phyloP scores from a whole-genome alignment of 441 rosid species.

The Omphalea diandra region DNA sequence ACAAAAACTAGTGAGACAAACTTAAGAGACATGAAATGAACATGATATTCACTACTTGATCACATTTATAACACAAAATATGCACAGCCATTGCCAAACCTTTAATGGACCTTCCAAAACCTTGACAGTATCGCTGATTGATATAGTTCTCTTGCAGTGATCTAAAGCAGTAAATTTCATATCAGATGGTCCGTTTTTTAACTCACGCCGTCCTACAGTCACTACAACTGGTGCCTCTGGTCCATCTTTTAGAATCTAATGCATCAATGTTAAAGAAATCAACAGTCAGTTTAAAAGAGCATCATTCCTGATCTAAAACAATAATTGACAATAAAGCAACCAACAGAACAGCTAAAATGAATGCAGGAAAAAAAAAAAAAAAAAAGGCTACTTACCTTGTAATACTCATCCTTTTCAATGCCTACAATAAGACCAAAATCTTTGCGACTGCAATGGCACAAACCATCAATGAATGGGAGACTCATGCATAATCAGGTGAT shows the following conservation, averaged over 20 bases:
- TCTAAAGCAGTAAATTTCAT: slow-evolving; percentile 81
- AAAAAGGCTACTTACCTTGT: slow-evolving; percentile 60
- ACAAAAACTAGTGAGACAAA: slow-evolving; percentile 16
- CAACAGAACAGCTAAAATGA: slow-evolving; percentile 12
- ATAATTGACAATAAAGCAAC: slow-evolving; percentile 11
- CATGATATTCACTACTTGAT: not conserved
- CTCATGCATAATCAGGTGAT: slow-evolving; percentile 19
- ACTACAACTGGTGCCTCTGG: slow-evolving; percentile 58
- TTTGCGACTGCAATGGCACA: slow-evolving; percentile 63
- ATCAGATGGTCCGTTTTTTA: slow-evolving; percentile 64
- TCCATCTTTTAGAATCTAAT: slow-evolving; percentile 83
- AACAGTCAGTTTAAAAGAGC: not conserved
- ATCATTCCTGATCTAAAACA: not conserved
- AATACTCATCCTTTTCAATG: slow-evolving; percentile 77
- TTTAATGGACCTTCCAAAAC: slow-evolving; percentile 78
- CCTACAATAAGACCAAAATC: slow-evolving; percentile 87
- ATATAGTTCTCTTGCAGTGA: slow-evolving; percentile 51
- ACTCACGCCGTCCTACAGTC: slow-evolving; percentile 46
- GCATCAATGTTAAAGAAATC: slow-evolving; percentile 24
- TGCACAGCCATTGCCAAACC: slow-evolving; percentile 39
- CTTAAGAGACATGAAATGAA: not conserved
- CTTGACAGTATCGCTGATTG: slow-evolving; percentile 69
- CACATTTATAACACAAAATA: not conserved
- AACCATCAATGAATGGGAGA: slow-evolving; percentile 22
- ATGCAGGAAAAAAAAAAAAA: too few species aligned